Base-by-base conservation (phyloP, 106 monocot species). In the Allium cepa region DNA sequence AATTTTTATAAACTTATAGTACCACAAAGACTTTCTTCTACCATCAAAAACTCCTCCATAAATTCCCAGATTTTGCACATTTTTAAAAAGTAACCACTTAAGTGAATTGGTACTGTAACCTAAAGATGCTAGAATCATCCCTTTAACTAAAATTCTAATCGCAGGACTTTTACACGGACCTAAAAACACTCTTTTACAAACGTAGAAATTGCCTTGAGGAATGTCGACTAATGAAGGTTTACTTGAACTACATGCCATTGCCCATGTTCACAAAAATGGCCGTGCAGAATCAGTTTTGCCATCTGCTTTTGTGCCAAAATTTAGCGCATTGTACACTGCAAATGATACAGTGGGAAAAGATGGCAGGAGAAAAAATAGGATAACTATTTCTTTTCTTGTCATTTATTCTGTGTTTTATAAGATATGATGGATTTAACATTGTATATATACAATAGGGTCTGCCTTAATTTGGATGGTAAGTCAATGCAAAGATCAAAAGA, bases 221-320 rank as follows among this genome's bases (percentile, higher is more conserved):
- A 88, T 76, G 11, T 48, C 10, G 9, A 88, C 60, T 2, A 53
- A 51, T 8, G 84, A 71, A 12, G 79, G 59, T 17, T 47, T 62
- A 8, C 7, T 47, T 10, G 74, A 27, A 9, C 59, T 28, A 62
- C 88, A 88, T 8, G 84, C 77, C 7, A 50, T 74, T 3, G 59
- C 62, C 88, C 88, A 88, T 7, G 88, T 82, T 9, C 27, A 18
- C 9, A 79, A 64, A 63, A 88, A 73, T 7, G 81, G 26, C 64
- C 66, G 60, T 14, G 84, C 79, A 0, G 81, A 50, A 60, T 81
- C 81, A 7, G 64, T 76, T 15, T 27, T 18, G 11, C 84, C 81
- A 26, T 65, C 77, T 17, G 78, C 11, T 10, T 68, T 77, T 7
- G 84, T 81, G 1, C 84, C 88, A 36, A 51, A 77, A 50, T 76